Conservation (phyloP, 352 stramenopile species). For the Pythium folliculosum region DNA sequence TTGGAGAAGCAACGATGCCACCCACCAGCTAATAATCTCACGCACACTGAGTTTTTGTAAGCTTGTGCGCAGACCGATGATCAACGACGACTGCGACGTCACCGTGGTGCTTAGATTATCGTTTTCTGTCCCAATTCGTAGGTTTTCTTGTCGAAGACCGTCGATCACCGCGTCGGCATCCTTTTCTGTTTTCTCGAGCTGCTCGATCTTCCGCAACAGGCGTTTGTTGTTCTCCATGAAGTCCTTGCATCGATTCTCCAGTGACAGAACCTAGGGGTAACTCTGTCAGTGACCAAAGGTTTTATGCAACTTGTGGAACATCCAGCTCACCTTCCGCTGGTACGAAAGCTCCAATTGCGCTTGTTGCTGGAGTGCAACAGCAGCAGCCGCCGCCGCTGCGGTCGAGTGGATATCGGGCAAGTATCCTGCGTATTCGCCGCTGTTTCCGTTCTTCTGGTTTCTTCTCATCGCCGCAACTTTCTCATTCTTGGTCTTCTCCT, state of each 20-base stretch:
- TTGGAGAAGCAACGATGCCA: too few species aligned
- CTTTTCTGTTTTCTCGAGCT: constrained; percentile 52
- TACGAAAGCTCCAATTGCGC: constrained; percentile 67
- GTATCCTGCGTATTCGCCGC: constrained; percentile 25
- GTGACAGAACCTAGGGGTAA: constrained; percentile 42
- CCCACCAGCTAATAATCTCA: background rate
- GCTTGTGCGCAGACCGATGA: constrained; percentile 58
- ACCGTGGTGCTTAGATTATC: constrained; percentile 55
- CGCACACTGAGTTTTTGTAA: constrained; percentile 54
- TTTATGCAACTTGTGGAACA: background rate
- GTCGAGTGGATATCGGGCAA: constrained; percentile 48
- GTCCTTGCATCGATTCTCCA: constrained; percentile 64
- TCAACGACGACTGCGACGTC: constrained; percentile 53
- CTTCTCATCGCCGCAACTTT: constrained; percentile 35
- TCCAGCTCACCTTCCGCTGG: constrained; percentile 53
- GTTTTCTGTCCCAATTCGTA: constrained; percentile 36
- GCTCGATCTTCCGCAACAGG: constrained; percentile 63
- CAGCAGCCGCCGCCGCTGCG: constrained; percentile 25
- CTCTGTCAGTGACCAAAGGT: background rate
- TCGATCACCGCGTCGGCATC: constrained; percentile 42
- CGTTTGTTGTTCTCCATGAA: constrained; percentile 72
- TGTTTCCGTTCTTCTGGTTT: constrained; percentile 28
- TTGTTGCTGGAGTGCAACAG: constrained; percentile 62
- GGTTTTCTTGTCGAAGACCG: constrained; percentile 44
- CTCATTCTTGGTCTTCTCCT: constrained; percentile 54